These are phyloP conservation scores for Ilex aquifolium DNA, from an alignment of 257 asterid species.

Conservation along the genomic window DNA sequence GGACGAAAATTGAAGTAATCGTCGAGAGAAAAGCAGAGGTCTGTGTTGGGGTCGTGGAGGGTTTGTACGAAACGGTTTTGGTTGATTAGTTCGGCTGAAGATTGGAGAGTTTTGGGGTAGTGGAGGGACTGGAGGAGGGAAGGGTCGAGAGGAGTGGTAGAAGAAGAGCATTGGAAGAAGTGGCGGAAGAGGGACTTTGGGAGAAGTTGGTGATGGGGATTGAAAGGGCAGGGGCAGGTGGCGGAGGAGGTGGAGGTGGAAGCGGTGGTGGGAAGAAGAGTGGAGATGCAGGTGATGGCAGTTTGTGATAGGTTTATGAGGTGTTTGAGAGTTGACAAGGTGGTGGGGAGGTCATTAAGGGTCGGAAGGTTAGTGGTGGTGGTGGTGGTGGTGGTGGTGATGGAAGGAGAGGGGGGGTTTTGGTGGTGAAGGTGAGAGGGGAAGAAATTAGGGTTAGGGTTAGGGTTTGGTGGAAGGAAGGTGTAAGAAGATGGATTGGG, in stretches of 20 bases:
- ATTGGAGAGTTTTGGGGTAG: slow-evolving; percentile 41
- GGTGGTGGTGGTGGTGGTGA: too few relatives aligned
- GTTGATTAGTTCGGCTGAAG: slow-evolving; percentile 21
- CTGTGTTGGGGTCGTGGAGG: slow-evolving; percentile 11
- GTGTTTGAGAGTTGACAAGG: too few relatives aligned
- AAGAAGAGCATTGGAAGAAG: slow-evolving; percentile 55
- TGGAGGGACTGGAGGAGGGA: slow-evolving; percentile 34
- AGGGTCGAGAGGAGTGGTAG: slow-evolving; percentile 15
- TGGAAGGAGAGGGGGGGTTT: too few relatives aligned
- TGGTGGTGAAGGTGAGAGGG: too few relatives aligned
- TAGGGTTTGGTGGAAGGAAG: slow-evolving; percentile 19
- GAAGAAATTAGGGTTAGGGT: too few relatives aligned
- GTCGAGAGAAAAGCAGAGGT: slow-evolving; percentile 50
- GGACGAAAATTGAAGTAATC: slow-evolving; percentile 20
- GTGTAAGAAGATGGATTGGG: slow-evolving; percentile 61
- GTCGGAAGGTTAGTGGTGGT: too few relatives aligned
- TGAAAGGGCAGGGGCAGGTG: background rate
- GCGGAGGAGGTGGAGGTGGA: background rate
- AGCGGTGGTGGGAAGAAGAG: background rate
- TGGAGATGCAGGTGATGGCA: background rate
- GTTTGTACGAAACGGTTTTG: slow-evolving; percentile 8
- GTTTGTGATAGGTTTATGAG: background rate
- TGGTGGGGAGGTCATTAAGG: too few relatives aligned
- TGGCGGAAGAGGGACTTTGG: slow-evolving; percentile 57
- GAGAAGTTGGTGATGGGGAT: background rate